phyloP scores from a whole-genome alignment of 306 rosid genomes.

The Fragaria nilgerrensis region DNA sequence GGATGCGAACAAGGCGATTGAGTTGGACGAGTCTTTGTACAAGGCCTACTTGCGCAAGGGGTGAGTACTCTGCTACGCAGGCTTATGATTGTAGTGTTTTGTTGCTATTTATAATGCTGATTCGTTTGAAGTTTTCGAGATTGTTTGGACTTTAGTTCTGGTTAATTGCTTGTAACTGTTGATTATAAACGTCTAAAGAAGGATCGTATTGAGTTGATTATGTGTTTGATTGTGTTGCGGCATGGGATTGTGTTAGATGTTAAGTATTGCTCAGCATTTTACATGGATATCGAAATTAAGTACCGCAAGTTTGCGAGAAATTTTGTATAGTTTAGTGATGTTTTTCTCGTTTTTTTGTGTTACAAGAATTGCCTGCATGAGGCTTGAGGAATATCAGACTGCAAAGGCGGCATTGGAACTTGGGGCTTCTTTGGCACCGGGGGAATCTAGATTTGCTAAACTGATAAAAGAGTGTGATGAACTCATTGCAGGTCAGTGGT shows the following conservation, averaged over 20 bases:
- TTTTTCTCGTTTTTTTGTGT: conserved; percentile 7
- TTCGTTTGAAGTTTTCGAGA: neutral
- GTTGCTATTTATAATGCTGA: neutral
- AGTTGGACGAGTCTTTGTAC: conserved; percentile 49
- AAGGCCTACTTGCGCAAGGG: conserved; percentile 89
- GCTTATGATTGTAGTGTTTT: neutral
- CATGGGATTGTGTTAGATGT: neutral
- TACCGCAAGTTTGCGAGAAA: neutral
- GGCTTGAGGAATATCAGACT: conserved; percentile 86
- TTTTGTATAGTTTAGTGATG: neutral
- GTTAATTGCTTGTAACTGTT: neutral
- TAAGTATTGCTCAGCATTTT: neutral
- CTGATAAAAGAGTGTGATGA: conserved; percentile 68
- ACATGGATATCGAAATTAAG: neutral
- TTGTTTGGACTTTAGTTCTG: neutral
- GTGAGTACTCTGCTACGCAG: conserved; percentile 31
- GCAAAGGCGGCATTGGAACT: conserved; percentile 71
- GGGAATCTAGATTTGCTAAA: conserved; percentile 46
- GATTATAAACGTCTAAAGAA: neutral
- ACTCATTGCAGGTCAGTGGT: conserved; percentile 56
- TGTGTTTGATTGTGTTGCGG: neutral
- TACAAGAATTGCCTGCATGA: conserved; percentile 73
- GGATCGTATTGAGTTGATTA: too few species aligned
- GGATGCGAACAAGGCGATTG: conserved; percentile 87
- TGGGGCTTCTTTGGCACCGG: conserved; percentile 63